phyloP scores from a whole-genome alignment of 805 yeast genomes.

The Millerozyma miso region DNA sequence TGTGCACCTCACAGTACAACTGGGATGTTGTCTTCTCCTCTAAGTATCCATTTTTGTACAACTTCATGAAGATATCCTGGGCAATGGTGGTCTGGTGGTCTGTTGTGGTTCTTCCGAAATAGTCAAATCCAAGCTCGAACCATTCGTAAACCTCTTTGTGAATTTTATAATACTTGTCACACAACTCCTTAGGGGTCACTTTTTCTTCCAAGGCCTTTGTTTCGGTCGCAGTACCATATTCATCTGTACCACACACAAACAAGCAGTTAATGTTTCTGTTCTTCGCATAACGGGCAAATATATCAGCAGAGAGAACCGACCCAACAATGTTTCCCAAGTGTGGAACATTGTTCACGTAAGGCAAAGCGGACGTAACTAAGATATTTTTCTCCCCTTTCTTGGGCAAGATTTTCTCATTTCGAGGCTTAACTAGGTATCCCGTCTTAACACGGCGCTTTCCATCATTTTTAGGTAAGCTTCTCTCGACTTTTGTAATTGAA shows the following conservation, averaged over 20 bases:
- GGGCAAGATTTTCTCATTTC: conserved; percentile 45
- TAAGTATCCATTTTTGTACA: conserved; percentile 70
- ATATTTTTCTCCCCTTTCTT: conserved; percentile 71
- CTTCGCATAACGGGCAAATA: conserved; percentile 84
- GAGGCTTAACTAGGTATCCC: conserved; percentile 30
- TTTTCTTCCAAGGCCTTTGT: conserved; percentile 95
- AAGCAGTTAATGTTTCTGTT: conserved; percentile 84
- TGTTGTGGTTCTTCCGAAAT: conserved; percentile 96
- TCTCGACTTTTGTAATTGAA: conserved; percentile 40
- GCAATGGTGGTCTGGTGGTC: conserved; percentile 89
- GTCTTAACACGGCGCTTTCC: conserved; percentile 32
- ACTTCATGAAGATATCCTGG: conserved; percentile 81
- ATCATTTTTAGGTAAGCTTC: conserved; percentile 35
- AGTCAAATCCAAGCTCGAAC: conserved; percentile 93
- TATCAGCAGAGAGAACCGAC: conserved; percentile 90
- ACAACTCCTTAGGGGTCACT: conserved; percentile 80
- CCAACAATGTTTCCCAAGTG: conserved; percentile 97
- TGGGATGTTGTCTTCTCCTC: conserved; percentile 89
- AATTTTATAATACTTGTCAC: conserved; percentile 83
- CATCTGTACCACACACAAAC: conserved; percentile 95
- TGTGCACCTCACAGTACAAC: conserved; percentile 84
- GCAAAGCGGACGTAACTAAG: conserved; percentile 91
- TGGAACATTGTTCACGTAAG: conserved; percentile 97
- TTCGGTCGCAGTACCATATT: conserved; percentile 99
- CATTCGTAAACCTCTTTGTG: conserved; percentile 92